A percentile compares a stretch with the other conserved stretches of the same genome.
These are phyloP conservation scores for Podaxis sp. DNA, from an alignment of 768 basidiomycete genomes.

Conservation along the genomic window DNA sequence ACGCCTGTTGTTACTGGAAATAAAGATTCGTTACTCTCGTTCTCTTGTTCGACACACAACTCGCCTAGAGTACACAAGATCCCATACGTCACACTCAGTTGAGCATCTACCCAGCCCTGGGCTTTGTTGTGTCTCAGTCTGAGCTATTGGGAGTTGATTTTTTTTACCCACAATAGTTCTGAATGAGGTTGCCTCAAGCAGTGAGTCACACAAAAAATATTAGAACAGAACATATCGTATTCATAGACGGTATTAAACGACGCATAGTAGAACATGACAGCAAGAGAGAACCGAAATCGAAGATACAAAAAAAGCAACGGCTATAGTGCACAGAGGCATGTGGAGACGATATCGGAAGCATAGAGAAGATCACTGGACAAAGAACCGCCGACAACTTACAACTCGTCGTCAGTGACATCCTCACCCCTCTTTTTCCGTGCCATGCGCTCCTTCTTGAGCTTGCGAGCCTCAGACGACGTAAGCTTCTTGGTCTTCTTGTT, in stretches of 20 bases:
- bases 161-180: too few species aligned
- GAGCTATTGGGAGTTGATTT: too few species aligned
- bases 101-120: too few species aligned
- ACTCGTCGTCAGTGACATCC: conserved; percentile 68
- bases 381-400: conserved; percentile 26
- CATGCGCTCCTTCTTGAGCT: conserved; percentile 96
- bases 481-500: conserved; percentile 84
- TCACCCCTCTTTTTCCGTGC: conserved; percentile 85
- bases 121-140: too few species aligned
- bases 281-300: neutral
- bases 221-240: neutral
- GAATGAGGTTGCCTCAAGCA: too few species aligned
- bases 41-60: too few species aligned
- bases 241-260: neutral
- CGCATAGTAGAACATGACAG: neutral
- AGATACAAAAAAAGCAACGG: neutral
- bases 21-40: too few species aligned
- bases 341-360: neutral
- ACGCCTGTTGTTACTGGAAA: too few species aligned
- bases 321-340: neutral
- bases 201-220: neutral
- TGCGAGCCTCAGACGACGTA: conserved; percentile 77
- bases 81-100: too few species aligned
- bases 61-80: too few species aligned
- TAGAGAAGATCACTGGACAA: neutral